Conservation (phyloP, 345 rosid species). For the Gossypium turneri region DNA sequence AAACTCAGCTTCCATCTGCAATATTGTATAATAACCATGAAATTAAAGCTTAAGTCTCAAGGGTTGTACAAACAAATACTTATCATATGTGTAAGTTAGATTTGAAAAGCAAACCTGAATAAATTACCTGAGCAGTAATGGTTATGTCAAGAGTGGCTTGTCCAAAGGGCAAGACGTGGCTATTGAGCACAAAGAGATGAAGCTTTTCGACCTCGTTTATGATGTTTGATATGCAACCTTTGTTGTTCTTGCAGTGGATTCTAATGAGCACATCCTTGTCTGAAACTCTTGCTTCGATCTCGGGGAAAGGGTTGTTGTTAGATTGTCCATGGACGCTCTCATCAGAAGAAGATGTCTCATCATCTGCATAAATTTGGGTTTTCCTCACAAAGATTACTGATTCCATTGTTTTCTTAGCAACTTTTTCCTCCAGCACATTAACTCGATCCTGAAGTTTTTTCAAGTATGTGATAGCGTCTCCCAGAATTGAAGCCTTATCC, state of each 20-base stretch:
- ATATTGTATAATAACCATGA: not conserved
- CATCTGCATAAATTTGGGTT: slow-evolving; percentile 33
- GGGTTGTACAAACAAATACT: not conserved
- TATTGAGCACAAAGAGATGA: slow-evolving; percentile 39
- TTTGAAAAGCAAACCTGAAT: too few relatives aligned
- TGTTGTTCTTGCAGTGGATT: slow-evolving; percentile 57
- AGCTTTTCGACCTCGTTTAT: slow-evolving; percentile 48
- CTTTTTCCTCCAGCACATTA: slow-evolving; percentile 14
- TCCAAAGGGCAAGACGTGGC: slow-evolving; percentile 54
- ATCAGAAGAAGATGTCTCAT: slow-evolving; percentile 35
- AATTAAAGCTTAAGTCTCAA: not conserved
- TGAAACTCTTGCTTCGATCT: slow-evolving; percentile 64
- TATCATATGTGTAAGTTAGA: too few relatives aligned
- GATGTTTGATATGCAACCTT: slow-evolving; percentile 37
- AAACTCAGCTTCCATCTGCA: slow-evolving; percentile 62
- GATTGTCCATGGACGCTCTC: slow-evolving; percentile 23
- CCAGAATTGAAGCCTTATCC: slow-evolving; percentile 72
- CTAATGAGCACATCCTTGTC: slow-evolving; percentile 53
- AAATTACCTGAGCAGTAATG: slow-evolving; percentile 56
- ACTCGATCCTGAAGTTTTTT: slow-evolving; percentile 65
- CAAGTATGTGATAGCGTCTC: slow-evolving; percentile 53
- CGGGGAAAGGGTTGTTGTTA: slow-evolving; percentile 33
- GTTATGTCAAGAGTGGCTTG: slow-evolving; percentile 55
- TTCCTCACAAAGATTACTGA: slow-evolving; percentile 51
- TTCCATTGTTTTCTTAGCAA: slow-evolving; percentile 43